Percentiles rank a stretch among this genome's conserved stretches.
Evolutionary conservation across 1,284 basidiomycete species (phyloP).

Genomic region (Pascua sp.): DNA sequence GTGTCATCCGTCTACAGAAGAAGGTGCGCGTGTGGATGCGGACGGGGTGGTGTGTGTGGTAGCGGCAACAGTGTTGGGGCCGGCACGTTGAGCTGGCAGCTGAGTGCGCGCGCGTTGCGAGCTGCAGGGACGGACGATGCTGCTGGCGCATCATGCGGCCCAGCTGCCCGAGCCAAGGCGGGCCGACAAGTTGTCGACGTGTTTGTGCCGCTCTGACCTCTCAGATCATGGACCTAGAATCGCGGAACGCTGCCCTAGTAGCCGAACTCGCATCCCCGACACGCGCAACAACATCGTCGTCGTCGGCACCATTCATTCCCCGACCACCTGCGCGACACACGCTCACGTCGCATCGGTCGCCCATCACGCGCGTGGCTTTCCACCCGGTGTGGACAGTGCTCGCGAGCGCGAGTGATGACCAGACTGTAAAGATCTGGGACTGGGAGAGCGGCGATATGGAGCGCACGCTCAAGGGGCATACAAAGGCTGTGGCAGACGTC

Average conservation of each 20-base stretch:
- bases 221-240: conserved; percentile 85
- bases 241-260: conserved; percentile 66
- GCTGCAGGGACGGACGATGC: conserved; percentile 1
- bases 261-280: conserved; percentile 62
- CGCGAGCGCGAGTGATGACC: conserved; percentile 80
- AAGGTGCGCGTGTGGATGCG: conserved; percentile 58
- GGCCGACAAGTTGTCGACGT: not conserved
- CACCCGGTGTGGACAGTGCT: conserved; percentile 80
- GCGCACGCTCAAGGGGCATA: conserved; percentile 85
- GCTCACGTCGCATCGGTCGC: conserved; percentile 73
- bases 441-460: conserved; percentile 94
- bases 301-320: conserved; percentile 71
- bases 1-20: conserved; percentile 86
- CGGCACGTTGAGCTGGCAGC: too few relatives aligned
- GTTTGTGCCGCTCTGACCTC: not conserved
- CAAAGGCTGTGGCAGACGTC: conserved; percentile 79
- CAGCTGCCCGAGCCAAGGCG: not conserved
- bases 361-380: conserved; percentile 73
- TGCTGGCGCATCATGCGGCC: not conserved
- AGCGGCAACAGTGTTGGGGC: too few relatives aligned
- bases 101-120: not conserved
- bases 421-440: conserved; percentile 88
- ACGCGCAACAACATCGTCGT: conserved; percentile 52
- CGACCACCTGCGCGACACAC: conserved; percentile 72
- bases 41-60: too few relatives aligned